Evolutionary conservation across 1,284 basidiomycete genomes (phyloP).

Genomic region (Boletellus deceptivus): DNA sequence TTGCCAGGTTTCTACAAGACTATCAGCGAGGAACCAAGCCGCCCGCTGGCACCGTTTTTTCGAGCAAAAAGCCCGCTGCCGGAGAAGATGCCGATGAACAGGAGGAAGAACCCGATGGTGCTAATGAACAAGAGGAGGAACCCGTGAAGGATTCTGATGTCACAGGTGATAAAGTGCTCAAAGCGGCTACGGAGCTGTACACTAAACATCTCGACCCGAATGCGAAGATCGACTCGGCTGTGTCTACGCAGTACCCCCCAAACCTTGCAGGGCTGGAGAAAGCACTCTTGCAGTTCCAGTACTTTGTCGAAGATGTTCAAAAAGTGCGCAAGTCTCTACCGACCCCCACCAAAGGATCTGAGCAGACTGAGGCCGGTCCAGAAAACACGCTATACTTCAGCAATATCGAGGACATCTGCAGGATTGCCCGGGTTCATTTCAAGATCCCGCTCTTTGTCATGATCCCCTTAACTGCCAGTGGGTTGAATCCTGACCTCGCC

Average conservation of each 20-base stretch:
- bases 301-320: background rate
- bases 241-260: background rate
- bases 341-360: background rate
- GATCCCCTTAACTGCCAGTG: background rate
- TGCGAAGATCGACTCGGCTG: too few relatives aligned
- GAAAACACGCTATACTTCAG: background rate
- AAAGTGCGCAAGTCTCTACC: background rate
- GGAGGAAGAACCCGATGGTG: too few relatives aligned
- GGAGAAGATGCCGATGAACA: too few relatives aligned
- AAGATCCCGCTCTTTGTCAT: background rate
- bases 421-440: background rate
- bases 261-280: background rate
- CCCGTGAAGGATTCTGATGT: background rate
- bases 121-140: too few relatives aligned
- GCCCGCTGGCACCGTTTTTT: background rate
- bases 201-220: background rate
- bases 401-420: background rate
- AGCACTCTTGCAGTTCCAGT: background rate
- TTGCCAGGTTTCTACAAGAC: background rate
- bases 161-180: background rate
- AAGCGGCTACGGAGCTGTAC: background rate
- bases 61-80: background rate
- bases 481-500: too few relatives aligned
- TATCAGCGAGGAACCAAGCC: background rate
- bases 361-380: background rate